phyloP scores from a whole-genome alignment of 108 stramenopile species.

The Nitzschia inconspicua region DNA sequence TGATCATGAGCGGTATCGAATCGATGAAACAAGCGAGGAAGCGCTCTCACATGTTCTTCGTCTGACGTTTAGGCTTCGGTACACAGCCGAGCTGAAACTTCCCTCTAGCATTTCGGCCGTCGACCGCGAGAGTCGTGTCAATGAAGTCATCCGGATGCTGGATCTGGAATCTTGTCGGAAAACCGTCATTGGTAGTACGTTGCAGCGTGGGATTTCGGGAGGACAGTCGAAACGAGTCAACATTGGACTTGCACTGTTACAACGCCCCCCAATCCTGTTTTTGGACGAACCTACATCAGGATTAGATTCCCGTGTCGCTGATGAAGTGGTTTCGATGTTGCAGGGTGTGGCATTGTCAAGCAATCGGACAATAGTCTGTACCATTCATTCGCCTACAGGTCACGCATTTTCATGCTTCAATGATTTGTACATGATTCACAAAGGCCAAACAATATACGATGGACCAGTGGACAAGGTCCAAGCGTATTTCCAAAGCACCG shows the following conservation, averaged over 20 bases:
- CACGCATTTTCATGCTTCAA: conserved; percentile 6
- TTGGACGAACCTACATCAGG: conserved; percentile 53
- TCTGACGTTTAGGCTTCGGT: conserved; percentile 34
- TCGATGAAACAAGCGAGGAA: too few species aligned
- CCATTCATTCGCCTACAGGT: conserved; percentile 7
- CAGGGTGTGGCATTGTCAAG: neutral
- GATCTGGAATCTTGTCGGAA: conserved; percentile 34
- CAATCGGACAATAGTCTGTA: neutral
- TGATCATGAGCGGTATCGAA: neutral
- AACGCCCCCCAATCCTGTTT: conserved; percentile 48
- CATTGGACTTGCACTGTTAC: conserved; percentile 50
- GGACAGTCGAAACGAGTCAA: conserved; percentile 66
- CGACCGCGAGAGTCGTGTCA: conserved; percentile 30
- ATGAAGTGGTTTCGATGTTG: conserved; percentile 4
- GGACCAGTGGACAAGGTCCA: conserved; percentile 8
- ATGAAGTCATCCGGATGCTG: conserved; percentile 34
- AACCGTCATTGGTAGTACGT: conserved; percentile 24
- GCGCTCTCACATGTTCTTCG: too few species aligned
- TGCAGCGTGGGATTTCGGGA: conserved; percentile 31
- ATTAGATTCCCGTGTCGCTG: conserved; percentile 28
- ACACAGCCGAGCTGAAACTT: conserved; percentile 46
- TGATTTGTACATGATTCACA: conserved; percentile 8
- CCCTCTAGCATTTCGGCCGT: neutral
- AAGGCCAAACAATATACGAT: neutral
- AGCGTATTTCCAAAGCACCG: conserved; percentile 13